Percentiles rank a stretch among this genome's conserved stretches.
phyloP scores from a whole-genome alignment of 78 protist genomes.

The Monosiga brevicollis region DNA sequence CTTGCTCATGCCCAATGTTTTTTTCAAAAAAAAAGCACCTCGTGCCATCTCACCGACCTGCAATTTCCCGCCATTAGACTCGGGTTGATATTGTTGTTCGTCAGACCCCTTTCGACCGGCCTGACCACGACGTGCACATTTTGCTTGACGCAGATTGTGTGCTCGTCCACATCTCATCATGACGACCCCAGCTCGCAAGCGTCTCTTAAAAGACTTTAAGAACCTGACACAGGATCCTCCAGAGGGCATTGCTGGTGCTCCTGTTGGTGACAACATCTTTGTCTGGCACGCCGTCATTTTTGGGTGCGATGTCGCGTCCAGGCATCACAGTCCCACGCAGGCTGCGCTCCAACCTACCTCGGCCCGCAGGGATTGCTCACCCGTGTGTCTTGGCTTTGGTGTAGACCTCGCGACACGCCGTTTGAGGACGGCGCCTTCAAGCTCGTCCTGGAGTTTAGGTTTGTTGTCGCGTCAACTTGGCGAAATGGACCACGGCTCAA shows the following conservation, averaged over 20 bases:
- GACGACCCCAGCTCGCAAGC: slow-evolving; percentile 72
- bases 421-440: slow-evolving; percentile 99
- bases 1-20: no score
- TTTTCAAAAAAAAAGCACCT: no score
- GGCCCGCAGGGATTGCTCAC: background rate
- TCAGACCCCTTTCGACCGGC: no score
- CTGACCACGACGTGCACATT: no score
- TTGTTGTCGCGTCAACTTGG: no score
- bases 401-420: slow-evolving; percentile 90
- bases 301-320: slow-evolving; percentile 66
- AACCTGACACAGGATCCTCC: slow-evolving; percentile 75
- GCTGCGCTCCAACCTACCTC: background rate
- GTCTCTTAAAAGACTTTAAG: slow-evolving; percentile 91
- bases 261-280: slow-evolving; percentile 83
- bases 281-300: slow-evolving; percentile 98
- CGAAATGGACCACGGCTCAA: no score
- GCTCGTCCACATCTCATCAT: no score
- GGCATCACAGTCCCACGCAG: no score
- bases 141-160: no score
- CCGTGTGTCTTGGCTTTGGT: background rate
- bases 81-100: no score
- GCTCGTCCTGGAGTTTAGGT: slow-evolving; percentile 85
- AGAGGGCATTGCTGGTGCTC: slow-evolving; percentile 83
- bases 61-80: no score
- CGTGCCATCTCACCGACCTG: no score